Evolutionary conservation across 208 protist species (phyloP).

Genomic region (Plasmodiophora brassicae): DNA sequence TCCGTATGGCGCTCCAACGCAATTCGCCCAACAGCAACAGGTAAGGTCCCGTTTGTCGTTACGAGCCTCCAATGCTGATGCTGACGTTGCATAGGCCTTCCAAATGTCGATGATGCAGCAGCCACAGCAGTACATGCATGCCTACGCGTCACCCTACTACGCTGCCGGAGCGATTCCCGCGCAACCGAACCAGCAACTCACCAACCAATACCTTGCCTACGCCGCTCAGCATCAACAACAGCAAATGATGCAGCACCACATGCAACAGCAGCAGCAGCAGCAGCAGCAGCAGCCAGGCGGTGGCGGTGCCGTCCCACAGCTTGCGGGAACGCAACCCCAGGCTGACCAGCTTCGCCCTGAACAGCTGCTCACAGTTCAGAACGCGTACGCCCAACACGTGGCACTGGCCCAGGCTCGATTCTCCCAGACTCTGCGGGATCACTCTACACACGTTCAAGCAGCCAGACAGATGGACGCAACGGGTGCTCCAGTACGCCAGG

Average conservation of each 20-base stretch:
- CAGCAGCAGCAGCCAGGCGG: background rate
- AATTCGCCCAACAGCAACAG: background rate
- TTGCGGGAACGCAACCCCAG: background rate
- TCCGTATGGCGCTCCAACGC: constrained; percentile 4
- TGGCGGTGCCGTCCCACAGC: background rate
- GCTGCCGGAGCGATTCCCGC: background rate
- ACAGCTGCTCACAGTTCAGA: too few relatives aligned
- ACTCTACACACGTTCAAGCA: background rate
- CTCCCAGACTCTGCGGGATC: background rate
- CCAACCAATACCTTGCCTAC: background rate
- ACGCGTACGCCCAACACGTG: background rate
- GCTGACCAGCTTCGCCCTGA: background rate
- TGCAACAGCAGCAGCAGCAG: constrained; percentile 18
- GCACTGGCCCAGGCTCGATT: constrained; percentile 14
- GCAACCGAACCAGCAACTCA: background rate
- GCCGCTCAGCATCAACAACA: background rate
- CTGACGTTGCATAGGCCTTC: background rate
- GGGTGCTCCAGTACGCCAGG: background rate
- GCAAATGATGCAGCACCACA: background rate
- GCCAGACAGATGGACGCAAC: background rate
- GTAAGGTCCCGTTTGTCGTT: background rate
- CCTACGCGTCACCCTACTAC: background rate
- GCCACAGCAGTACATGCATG: constrained; percentile 3
- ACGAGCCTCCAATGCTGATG: background rate
- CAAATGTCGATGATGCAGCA: constrained; percentile 22